Conservation (phyloP, 192 early-diverging fungal genomes). For the Coemansia asiatica region DNA sequence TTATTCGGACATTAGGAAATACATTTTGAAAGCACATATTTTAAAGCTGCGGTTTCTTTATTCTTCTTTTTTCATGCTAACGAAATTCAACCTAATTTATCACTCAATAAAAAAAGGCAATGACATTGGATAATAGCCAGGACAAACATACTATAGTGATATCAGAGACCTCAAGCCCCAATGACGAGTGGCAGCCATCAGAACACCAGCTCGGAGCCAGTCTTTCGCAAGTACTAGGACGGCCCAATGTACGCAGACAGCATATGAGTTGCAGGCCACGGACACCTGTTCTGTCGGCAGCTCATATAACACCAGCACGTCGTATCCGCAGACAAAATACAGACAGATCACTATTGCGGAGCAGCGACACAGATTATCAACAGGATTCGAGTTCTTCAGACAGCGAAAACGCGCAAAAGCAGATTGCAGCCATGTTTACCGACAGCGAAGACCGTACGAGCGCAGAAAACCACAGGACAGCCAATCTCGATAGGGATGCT, state of each 20-base stretch:
- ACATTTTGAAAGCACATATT: too few relatives aligned
- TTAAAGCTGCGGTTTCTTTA: too few relatives aligned
- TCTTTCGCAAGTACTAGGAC: background rate
- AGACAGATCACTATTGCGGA: background rate
- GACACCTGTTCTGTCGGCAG: background rate
- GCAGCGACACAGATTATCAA: background rate
- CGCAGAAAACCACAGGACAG: background rate
- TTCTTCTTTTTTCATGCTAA: too few relatives aligned
- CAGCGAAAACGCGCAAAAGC: background rate
- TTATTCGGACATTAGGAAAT: too few relatives aligned
- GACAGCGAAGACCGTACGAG: slow-evolving; percentile 6
- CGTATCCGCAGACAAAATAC: background rate
- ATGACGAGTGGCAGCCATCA: background rate
- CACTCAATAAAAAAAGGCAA: too few relatives aligned
- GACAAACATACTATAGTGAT: background rate
- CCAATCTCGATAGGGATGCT: background rate
- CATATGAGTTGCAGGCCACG: background rate
- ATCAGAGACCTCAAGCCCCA: background rate
- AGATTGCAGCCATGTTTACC: slow-evolving; percentile 34
- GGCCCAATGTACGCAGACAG: background rate
- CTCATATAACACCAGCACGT: background rate
- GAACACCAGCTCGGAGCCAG: background rate
- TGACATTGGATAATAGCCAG: too few relatives aligned
- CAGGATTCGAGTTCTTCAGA: background rate
- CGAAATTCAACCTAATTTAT: too few relatives aligned